These are phyloP conservation scores for Metschnikowia arizonensis DNA, from an alignment of 805 yeast species.

Conservation along the genomic window DNA sequence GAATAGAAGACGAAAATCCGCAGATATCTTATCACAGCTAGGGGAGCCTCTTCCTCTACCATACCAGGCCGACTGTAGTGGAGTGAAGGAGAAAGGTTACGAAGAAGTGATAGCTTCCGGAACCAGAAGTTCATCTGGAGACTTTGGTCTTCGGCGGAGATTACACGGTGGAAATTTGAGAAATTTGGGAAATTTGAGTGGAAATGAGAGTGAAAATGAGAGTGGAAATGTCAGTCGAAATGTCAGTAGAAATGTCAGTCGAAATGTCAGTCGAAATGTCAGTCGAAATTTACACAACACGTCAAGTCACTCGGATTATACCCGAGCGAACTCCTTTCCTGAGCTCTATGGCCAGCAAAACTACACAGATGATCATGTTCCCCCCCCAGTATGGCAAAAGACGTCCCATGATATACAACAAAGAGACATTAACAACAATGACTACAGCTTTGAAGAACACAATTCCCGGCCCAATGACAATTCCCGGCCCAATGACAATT, in stretches of 20 bases:
- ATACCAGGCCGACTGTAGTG: conserved; percentile 19
- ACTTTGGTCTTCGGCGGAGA: not conserved
- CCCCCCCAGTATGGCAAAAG: conserved; percentile 15
- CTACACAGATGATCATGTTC: conserved; percentile 1
- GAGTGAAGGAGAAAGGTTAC: conserved; percentile 5
- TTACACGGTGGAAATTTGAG: not conserved
- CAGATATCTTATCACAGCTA: conserved; percentile 19
- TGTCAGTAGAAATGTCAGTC: no score
- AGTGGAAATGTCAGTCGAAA: no score
- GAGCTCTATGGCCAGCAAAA: not conserved
- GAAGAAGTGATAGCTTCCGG: not conserved
- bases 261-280: no score
- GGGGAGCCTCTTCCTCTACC: conserved; percentile 39
- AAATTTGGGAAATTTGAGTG: no score
- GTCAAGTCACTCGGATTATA: no score
- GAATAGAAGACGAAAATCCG: conserved; percentile 16
- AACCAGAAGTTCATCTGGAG: not conserved
- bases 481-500: not conserved
- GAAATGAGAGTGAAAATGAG: no score
- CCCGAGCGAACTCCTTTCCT: conserved; percentile 7
- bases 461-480: not conserved
- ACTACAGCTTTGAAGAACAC: not conserved
- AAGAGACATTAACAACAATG: not conserved
- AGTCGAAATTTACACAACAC: no score
- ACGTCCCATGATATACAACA: not conserved